Evolutionary conservation across 1,284 basidiomycete genomes (phyloP).

Genomic region (Microbotryomycetes sp.): DNA sequence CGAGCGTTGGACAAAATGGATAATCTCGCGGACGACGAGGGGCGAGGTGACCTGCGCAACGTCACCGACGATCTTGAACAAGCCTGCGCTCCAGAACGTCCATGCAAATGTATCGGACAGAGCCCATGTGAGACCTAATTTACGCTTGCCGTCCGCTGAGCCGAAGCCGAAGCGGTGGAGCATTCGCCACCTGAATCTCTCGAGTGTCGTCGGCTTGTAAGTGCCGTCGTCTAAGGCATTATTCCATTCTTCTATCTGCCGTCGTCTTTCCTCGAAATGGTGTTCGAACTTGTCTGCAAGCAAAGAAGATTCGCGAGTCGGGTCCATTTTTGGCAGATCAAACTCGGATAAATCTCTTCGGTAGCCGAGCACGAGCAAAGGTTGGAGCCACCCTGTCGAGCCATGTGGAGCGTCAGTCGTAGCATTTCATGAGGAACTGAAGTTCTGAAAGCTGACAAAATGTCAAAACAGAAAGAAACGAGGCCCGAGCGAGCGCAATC

Average conservation of each 20-base stretch:
- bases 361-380: slow-evolving; percentile 50
- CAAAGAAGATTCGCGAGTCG: slow-evolving; percentile 48
- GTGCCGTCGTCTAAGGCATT: slow-evolving; percentile 23
- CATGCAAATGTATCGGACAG: slow-evolving; percentile 35
- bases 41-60: slow-evolving; percentile 60
- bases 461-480: slow-evolving; percentile 53
- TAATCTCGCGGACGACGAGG: slow-evolving; percentile 59
- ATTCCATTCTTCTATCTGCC: slow-evolving; percentile 39
- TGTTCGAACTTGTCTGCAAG: slow-evolving; percentile 46
- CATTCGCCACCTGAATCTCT: slow-evolving; percentile 22
- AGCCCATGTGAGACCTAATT: slow-evolving; percentile 49
- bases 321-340: slow-evolving; percentile 47
- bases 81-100: slow-evolving; percentile 66
- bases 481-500: slow-evolving; percentile 55
- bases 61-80: slow-evolving; percentile 47
- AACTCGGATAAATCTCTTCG: slow-evolving; percentile 44
- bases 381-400: slow-evolving; percentile 18
- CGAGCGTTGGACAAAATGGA: slow-evolving; percentile 55
- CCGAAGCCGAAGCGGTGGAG: slow-evolving; percentile 26
- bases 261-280: slow-evolving; percentile 33
- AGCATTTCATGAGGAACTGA: not conserved
- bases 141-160: slow-evolving; percentile 38
- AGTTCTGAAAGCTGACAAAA: slow-evolving; percentile 40
- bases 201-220: slow-evolving; percentile 27
- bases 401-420: slow-evolving; percentile 43